These are phyloP conservation scores for Sarcomyxa edulis DNA, from an alignment of 768 basidiomycete species.

Conservation along the genomic window DNA sequence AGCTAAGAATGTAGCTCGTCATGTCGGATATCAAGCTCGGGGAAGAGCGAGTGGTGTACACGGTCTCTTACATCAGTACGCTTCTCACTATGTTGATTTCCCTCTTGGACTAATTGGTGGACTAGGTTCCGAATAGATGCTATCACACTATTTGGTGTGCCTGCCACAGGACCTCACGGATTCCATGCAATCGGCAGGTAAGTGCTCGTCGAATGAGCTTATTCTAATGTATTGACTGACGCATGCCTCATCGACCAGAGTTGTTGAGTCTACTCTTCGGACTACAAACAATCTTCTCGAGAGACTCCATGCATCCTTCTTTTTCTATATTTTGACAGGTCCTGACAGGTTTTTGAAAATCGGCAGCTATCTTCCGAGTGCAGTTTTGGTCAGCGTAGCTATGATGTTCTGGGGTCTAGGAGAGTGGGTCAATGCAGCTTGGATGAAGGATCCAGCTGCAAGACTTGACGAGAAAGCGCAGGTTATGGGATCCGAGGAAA, in stretches of 20 bases:
- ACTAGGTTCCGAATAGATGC: slow-evolving; percentile 90
- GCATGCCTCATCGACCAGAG: slow-evolving; percentile 33
- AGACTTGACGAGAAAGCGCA: background rate
- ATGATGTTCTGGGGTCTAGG: slow-evolving; percentile 82
- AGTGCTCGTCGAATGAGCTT: slow-evolving; percentile 15
- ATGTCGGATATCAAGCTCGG: slow-evolving; percentile 68
- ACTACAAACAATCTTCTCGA: slow-evolving; percentile 94
- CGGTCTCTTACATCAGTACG: slow-evolving; percentile 82
- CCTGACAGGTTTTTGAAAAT: slow-evolving; percentile 77
- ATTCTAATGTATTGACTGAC: slow-evolving; percentile 2
- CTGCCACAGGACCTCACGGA: slow-evolving; percentile 89
- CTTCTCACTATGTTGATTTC: slow-evolving; percentile 3
- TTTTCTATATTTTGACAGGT: slow-evolving; percentile 82
- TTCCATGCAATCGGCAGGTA: slow-evolving; percentile 91
- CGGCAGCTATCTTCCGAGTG: slow-evolving; percentile 86
- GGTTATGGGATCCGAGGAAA: slow-evolving; percentile 2
- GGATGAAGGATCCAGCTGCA: slow-evolving; percentile 26
- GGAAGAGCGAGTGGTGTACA: slow-evolving; percentile 87
- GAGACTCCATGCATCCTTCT: slow-evolving; percentile 94
- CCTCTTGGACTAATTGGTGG: slow-evolving; percentile 5
- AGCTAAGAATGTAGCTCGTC: slow-evolving; percentile 63
- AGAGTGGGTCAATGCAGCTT: slow-evolving; percentile 65
- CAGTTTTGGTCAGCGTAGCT: slow-evolving; percentile 75
- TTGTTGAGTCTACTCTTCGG: slow-evolving; percentile 82
- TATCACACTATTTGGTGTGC: slow-evolving; percentile 83